phyloP scores from a whole-genome alignment of 2,329 filamentous ascomycete genomes.

The Periconia digitata region DNA sequence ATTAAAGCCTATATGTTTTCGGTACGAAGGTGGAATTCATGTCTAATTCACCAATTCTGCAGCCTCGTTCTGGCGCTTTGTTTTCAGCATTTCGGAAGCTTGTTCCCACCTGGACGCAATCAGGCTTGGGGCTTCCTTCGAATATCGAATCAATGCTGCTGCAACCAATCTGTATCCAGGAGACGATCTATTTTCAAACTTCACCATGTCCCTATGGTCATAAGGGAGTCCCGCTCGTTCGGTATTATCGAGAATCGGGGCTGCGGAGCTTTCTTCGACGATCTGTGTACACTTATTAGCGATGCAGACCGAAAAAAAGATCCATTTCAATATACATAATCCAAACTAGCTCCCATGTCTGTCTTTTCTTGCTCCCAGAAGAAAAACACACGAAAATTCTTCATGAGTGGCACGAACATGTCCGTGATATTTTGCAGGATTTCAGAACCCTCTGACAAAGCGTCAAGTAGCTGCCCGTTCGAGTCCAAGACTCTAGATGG shows the following conservation, averaged over 20 bases:
- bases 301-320: background rate
- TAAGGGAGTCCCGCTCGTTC: slow-evolving; percentile 39
- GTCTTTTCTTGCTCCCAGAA: slow-evolving; percentile 46
- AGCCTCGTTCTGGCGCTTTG: slow-evolving; percentile 15
- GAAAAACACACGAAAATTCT: slow-evolving; percentile 41
- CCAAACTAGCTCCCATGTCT: slow-evolving; percentile 34
- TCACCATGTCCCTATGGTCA: slow-evolving; percentile 34
- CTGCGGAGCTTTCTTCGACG: slow-evolving; percentile 27
- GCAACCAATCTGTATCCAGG: slow-evolving; percentile 30
- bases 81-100: slow-evolving; percentile 12
- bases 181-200: slow-evolving; percentile 24
- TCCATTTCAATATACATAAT: slow-evolving; percentile 21
- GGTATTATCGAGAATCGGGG: slow-evolving; percentile 34
- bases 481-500: slow-evolving; percentile 27
- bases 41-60: slow-evolving; percentile 10
- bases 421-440: slow-evolving; percentile 44
- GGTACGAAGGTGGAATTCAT: background rate
- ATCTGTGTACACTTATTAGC: slow-evolving; percentile 16
- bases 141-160: slow-evolving; percentile 21
- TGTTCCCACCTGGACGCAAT: slow-evolving; percentile 10
- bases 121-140: slow-evolving; percentile 13
- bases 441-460: slow-evolving; percentile 52
- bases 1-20: background rate
- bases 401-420: slow-evolving; percentile 42
- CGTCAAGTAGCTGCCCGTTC: slow-evolving; percentile 54